Base-by-base conservation (phyloP, 2,329 filamentous ascomycete species). In the Microsporum ferrugineum region DNA sequence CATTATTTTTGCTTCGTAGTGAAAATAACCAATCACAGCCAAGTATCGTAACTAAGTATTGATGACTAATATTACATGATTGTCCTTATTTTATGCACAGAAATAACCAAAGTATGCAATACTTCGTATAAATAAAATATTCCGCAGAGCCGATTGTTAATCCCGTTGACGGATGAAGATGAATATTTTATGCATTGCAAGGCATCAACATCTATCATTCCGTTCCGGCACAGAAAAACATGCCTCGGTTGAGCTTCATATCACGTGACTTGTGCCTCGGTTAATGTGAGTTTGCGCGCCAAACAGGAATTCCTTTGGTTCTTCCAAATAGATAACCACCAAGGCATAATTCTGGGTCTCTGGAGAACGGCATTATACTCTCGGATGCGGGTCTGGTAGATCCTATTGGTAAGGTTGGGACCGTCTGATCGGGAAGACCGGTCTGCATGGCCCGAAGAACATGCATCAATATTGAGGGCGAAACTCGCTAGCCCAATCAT, bases 351-450 rank as follows among this genome's bases (percentile, higher is more conserved):
- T 43, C 39, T 43, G 39, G 39, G 39, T n/a, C 39, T 43, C 7
- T 6, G 39, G 39, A 43, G 39, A n/a, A n/a, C 33, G 45, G 41
- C 31, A 34, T 7, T 27, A 57, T 68, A 66, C 67, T 62, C 55
- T 41, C 45, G 53, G 53, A 17, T 38, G 3, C 23, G 12, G 14
- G 8, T 29, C 45, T 23, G 27, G 45, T 14, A 29, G 45, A 29
- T 23, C 45, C 45, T 51, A 51, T 51, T 51, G 45, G 45, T 31
- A 51, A 23, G 23, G 23, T n/a, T 43, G 45, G 23, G 7, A 51
- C 10, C 23, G 23, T 29, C 7, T 51, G 23, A 31, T 51, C 36
- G 55, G 64, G 66, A 58, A 14, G 33, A 5, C 53, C 34, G 53
- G 27, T 8, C 5, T 17, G 23, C 2, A 47, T 8, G 23, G 8